Conservation (phyloP, 192 early-diverging fungal genomes). For the Glomus cerebriforme region DNA sequence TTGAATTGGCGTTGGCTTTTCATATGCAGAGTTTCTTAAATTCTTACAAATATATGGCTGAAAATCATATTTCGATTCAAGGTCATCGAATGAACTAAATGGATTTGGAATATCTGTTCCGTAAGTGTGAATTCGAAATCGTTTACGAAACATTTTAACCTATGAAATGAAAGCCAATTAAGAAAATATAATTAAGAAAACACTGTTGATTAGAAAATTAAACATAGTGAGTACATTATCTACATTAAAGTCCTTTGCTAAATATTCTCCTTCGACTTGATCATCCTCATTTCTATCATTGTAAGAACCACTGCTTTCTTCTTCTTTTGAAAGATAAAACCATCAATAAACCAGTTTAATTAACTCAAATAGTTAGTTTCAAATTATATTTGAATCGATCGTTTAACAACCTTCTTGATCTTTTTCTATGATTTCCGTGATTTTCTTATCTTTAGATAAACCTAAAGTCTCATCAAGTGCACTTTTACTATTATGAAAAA, state of each 20-base stretch:
- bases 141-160: slow-evolving; percentile 69
- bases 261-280: slow-evolving; percentile 24
- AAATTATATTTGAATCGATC: neutral
- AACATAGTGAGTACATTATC: neutral
- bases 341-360: neutral
- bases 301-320: slow-evolving; percentile 9
- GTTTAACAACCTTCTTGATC: neutral
- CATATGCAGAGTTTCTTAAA: slow-evolving; percentile 66
- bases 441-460: slow-evolving; percentile 34
- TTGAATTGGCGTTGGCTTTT: slow-evolving; percentile 86
- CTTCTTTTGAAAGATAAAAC: slow-evolving; percentile 12
- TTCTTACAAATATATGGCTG: slow-evolving; percentile 75
- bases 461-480: slow-evolving; percentile 28
- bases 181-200: neutral
- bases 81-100: slow-evolving; percentile 76
- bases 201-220: too few species aligned
- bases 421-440: slow-evolving; percentile 16
- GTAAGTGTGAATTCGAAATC: slow-evolving; percentile 77
- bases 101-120: slow-evolving; percentile 88
- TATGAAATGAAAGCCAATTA: slow-evolving; percentile 25
- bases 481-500: slow-evolving; percentile 46
- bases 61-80: slow-evolving; percentile 71
- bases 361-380: neutral
- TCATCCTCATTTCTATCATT: slow-evolving; percentile 27
- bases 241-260: neutral